phyloP scores from a whole-genome alignment of 108 stramenopile genomes.

The Pseudonitzschia delicatissima region DNA sequence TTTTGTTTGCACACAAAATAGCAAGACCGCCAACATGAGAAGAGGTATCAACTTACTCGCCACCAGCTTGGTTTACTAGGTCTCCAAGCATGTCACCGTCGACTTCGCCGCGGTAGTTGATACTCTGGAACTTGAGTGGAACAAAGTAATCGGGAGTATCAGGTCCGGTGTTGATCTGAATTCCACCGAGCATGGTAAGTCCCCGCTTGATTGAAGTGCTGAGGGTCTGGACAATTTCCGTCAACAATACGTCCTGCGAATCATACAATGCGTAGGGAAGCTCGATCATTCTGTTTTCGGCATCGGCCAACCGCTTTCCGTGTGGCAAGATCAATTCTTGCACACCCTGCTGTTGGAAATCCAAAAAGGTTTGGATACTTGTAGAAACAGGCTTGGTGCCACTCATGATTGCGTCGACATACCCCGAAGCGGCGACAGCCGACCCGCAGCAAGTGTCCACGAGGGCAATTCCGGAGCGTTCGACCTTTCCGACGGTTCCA shows the following conservation, averaged over 20 bases:
- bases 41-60: neutral
- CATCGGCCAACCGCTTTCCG: slow-evolving; percentile 38
- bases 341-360: slow-evolving; percentile 55
- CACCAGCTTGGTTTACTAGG: neutral
- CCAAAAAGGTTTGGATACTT: slow-evolving; percentile 30
- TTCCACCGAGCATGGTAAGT: slow-evolving; percentile 61
- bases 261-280: slow-evolving; percentile 61
- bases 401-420: slow-evolving; percentile 7
- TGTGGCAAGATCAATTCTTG: slow-evolving; percentile 48
- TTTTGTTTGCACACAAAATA: too few species aligned
- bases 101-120: slow-evolving; percentile 42
- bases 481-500: slow-evolving; percentile 62
- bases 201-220: slow-evolving; percentile 30
- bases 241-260: slow-evolving; percentile 41
- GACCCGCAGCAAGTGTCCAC: slow-evolving; percentile 62
- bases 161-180: slow-evolving; percentile 71
- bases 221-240: slow-evolving; percentile 41
- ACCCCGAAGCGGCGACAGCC: slow-evolving; percentile 50
- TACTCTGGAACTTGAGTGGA: slow-evolving; percentile 56
- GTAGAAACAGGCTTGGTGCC: neutral
- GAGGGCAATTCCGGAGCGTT: slow-evolving; percentile 46
- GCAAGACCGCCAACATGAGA: too few species aligned
- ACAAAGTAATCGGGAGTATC: slow-evolving; percentile 64
- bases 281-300: slow-evolving; percentile 44
- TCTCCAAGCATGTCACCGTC: slow-evolving; percentile 32